These are phyloP conservation scores for Colletotrichum orchidophilum DNA, from an alignment of 2,329 filamentous ascomycete species.

Conservation along the genomic window DNA sequence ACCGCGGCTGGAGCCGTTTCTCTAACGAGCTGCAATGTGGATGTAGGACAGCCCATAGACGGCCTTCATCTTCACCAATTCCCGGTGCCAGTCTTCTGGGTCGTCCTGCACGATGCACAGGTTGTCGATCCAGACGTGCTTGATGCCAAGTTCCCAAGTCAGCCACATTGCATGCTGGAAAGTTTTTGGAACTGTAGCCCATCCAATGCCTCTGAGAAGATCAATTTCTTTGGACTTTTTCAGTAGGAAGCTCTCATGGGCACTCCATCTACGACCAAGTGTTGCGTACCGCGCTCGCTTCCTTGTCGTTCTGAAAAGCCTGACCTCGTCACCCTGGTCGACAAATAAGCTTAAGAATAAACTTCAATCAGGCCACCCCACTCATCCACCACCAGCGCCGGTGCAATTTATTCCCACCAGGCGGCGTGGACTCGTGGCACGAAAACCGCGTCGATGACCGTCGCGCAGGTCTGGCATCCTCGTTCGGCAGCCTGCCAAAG, in stretches of 20 bases:
- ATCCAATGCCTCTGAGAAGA: neutral
- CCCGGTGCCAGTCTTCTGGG: neutral
- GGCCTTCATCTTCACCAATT: neutral
- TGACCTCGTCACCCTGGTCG: neutral
- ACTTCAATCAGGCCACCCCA: too few species aligned
- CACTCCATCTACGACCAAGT: neutral
- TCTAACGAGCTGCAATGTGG: neutral
- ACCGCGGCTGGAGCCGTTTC: too few species aligned
- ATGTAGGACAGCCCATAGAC: neutral
- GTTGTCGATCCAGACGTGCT: neutral
- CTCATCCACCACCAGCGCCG: too few species aligned
- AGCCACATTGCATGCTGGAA: neutral
- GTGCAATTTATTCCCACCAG: too few species aligned
- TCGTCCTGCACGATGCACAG: neutral
- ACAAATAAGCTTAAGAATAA: neutral
- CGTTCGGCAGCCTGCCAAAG: neutral
- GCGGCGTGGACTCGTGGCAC: too few species aligned
- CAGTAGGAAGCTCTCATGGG: neutral
- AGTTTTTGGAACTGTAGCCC: neutral
- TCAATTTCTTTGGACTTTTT: neutral
- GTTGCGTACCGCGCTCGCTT: neutral
- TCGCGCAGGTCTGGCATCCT: neutral
- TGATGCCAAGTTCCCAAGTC: neutral
- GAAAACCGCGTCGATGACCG: neutral
- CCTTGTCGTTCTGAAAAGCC: neutral